Percentiles rank a stretch among this genome's conserved stretches.
These are phyloP conservation scores for Helicosporidium sp. DNA, from an alignment of 139 green algal genomes.

Conservation along the genomic window DNA sequence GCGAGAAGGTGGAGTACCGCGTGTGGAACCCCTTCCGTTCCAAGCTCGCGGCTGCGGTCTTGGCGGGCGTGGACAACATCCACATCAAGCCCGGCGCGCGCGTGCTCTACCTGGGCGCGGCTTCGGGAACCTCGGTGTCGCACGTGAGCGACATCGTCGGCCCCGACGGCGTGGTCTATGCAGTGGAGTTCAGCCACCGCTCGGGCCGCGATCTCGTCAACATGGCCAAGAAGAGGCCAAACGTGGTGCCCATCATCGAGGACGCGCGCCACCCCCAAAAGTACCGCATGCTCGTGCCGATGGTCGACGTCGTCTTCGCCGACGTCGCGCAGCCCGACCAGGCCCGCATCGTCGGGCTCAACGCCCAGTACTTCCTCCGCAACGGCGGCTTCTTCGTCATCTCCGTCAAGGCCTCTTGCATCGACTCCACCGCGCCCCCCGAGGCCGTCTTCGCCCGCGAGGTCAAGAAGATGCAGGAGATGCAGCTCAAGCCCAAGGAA, in stretches of 20 bases:
- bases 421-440: conserved; percentile 89
- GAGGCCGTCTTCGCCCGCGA: conserved; percentile 95
- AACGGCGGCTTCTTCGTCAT: conserved; percentile 95
- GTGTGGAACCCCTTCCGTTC: conserved; percentile 99
- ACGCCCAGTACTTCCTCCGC: conserved; percentile 95
- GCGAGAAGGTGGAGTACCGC: conserved; percentile 90
- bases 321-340: conserved; percentile 94
- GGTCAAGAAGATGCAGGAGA: conserved; percentile 95
- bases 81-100: conserved; percentile 78
- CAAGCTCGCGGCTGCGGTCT: conserved; percentile 91
- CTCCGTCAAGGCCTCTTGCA: conserved; percentile 97
- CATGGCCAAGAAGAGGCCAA: conserved; percentile 99
- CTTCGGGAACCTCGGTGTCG: conserved; percentile 75
- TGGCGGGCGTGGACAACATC: conserved; percentile 97
- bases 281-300: conserved; percentile 99
- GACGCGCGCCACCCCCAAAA: conserved; percentile 89
- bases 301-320: conserved; percentile 98
- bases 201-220: conserved; percentile 90
- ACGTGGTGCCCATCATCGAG: conserved; percentile 99
- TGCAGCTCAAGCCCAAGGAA: conserved; percentile 89
- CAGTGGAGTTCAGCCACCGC: conserved; percentile 97
- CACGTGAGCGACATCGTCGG: conserved; percentile 84
- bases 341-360: conserved; percentile 92
- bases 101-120: conserved; percentile 90
- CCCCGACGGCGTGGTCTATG: conserved; percentile 86